Conservation (phyloP, 2,329 filamentous ascomycete species). For the Teratosphaeria viscida region DNA sequence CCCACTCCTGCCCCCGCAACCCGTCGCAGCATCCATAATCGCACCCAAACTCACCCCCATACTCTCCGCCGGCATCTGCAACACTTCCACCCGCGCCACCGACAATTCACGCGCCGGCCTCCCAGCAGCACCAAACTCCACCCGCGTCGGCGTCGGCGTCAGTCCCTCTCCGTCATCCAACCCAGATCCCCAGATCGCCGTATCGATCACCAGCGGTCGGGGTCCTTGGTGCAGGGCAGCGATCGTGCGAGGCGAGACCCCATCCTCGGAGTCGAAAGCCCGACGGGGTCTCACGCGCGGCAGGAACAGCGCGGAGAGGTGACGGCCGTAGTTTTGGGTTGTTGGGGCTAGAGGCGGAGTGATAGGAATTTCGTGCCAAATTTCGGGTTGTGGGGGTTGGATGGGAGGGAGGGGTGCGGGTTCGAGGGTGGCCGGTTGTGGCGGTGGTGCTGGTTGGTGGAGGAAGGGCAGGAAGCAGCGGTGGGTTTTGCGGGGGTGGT, state of each 20-base stretch:
- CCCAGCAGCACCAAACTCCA: background rate
- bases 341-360: background rate
- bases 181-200: too few species aligned
- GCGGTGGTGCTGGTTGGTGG: background rate
- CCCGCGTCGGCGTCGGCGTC: background rate
- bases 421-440: too few species aligned
- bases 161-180: too few species aligned
- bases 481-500: background rate
- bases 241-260: background rate
- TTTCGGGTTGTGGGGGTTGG: background rate
- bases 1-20: background rate
- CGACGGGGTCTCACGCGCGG: background rate
- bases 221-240: too few species aligned
- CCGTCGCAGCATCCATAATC: background rate
- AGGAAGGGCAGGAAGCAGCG: background rate
- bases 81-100: background rate
- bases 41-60: background rate
- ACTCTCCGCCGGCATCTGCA: background rate
- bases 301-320: background rate
- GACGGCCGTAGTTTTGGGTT: background rate
- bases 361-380: background rate
- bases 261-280: background rate
- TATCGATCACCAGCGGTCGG: too few species aligned
- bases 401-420: too few species aligned
- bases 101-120: background rate